Conservation (phyloP, 768 basidiomycete species). For the Saitozyma podzolica region DNA sequence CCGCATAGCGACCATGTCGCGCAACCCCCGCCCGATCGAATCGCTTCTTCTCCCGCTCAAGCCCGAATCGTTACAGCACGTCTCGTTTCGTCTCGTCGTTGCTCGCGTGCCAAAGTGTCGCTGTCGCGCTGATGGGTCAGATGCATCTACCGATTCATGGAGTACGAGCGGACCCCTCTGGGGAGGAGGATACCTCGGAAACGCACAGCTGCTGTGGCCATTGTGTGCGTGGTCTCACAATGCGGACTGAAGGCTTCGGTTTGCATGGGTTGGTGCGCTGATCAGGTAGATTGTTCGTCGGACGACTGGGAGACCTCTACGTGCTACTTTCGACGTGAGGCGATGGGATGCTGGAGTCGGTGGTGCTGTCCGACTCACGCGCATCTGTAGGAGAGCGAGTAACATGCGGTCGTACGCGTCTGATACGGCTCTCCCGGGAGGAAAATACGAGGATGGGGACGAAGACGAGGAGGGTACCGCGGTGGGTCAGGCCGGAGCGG, state of each 20-base stretch:
- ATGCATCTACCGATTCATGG: constrained; percentile 20
- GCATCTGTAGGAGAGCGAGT: constrained; percentile 64
- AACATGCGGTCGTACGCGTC: constrained; percentile 75
- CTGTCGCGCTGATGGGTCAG: constrained; percentile 10
- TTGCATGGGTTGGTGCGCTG: too few species aligned
- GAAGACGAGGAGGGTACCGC: constrained; percentile 74
- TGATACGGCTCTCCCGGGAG: constrained; percentile 85
- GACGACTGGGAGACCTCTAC: constrained; percentile 77
- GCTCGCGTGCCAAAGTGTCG: background rate
- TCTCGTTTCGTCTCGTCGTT: constrained; percentile 3
- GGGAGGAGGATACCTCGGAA: constrained; percentile 12
- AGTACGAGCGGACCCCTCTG: constrained; percentile 12
- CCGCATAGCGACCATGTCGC: too few species aligned
- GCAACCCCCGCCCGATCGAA: constrained; percentile 25
- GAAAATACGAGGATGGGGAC: constrained; percentile 72
- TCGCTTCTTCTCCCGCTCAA: constrained; percentile 37
- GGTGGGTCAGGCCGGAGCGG: constrained; percentile 55
- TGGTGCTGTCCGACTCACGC: background rate
- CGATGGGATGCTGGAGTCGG: background rate
- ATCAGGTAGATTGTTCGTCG: constrained; percentile 64
- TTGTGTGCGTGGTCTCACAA: constrained; percentile 14
- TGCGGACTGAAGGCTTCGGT: background rate
- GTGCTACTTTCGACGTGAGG: constrained; percentile 62
- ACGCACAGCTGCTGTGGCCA: constrained; percentile 23
- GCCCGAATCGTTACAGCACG: constrained; percentile 38